These are phyloP conservation scores for Lactarius sp. DNA, from an alignment of 768 basidiomycete species.

Conservation along the genomic window DNA sequence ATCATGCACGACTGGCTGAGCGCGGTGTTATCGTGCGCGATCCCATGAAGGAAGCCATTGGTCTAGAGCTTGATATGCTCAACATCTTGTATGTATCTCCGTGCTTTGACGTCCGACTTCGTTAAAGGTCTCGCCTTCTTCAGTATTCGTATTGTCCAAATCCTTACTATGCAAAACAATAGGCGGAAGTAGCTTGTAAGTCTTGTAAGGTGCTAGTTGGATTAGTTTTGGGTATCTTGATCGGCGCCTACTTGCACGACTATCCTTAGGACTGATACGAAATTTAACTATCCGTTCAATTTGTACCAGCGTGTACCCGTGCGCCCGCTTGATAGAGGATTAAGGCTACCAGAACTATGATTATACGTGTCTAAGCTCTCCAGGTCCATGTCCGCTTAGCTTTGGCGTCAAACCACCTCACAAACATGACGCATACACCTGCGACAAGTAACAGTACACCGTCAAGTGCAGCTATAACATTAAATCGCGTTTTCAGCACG, in stretches of 20 bases:
- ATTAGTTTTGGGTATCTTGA: not conserved
- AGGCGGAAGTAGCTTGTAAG: constrained; percentile 41
- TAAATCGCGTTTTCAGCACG: constrained; percentile 32
- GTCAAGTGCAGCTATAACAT: constrained; percentile 38
- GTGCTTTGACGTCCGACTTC: constrained; percentile 1
- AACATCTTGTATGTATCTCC: constrained; percentile 69
- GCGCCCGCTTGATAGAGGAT: not conserved
- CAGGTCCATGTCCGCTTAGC: constrained; percentile 39
- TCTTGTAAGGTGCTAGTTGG: not conserved
- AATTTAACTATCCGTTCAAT: not conserved
- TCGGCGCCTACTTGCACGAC: not conserved
- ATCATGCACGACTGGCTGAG: constrained; percentile 71
- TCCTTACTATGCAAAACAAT: constrained; percentile 64
- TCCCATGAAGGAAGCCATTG: constrained; percentile 72
- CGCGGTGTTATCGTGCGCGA: constrained; percentile 61
- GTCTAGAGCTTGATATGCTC: constrained; percentile 80
- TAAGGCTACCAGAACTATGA: not conserved
- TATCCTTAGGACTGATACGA: not conserved
- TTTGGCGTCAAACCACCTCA: constrained; percentile 40
- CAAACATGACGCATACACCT: constrained; percentile 38
- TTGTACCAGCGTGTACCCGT: not conserved
- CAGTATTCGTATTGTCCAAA: constrained; percentile 78
- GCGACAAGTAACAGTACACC: constrained; percentile 36
- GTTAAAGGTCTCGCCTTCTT: constrained; percentile 23
- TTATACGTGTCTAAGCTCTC: constrained; percentile 33